Conservation (phyloP, 768 basidiomycete genomes). For the Tephrocybe sp. region DNA sequence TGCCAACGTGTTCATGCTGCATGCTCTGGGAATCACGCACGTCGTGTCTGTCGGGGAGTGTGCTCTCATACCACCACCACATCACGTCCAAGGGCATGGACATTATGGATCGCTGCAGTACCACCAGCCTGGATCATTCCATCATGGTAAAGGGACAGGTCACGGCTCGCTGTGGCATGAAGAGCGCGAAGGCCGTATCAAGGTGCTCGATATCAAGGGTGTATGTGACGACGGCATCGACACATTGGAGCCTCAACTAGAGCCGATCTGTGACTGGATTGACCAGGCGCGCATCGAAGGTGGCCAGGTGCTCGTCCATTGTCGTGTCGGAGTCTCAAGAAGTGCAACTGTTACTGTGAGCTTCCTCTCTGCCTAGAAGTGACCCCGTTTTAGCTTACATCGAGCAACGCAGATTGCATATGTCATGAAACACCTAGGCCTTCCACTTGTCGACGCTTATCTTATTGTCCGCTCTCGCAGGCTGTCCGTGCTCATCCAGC, state of each 20-base stretch:
- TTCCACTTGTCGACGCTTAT: conserved; percentile 92
- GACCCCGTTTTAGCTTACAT: neutral
- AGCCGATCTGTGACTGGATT: conserved; percentile 91
- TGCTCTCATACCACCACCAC: conserved; percentile 78
- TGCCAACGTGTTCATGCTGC: conserved; percentile 92
- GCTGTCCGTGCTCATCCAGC: conserved; percentile 89
- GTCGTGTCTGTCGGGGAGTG: conserved; percentile 97
- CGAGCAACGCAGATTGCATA: conserved; percentile 80
- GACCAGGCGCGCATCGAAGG: conserved; percentile 80
- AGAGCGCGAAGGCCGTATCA: conserved; percentile 85
- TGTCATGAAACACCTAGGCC: conserved; percentile 88
- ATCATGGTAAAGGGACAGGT: conserved; percentile 45
- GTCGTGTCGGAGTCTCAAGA: conserved; percentile 97
- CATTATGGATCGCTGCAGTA: conserved; percentile 19
- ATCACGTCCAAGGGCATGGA: conserved; percentile 30
- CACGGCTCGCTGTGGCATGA: conserved; percentile 86
- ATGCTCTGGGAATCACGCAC: conserved; percentile 93
- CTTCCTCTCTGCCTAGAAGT: conserved; percentile 16
- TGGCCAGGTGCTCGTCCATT: conserved; percentile 93
- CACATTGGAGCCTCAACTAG: conserved; percentile 85
- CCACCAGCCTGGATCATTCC: conserved; percentile 30
- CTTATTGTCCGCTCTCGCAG: conserved; percentile 88
- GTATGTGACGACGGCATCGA: conserved; percentile 97
- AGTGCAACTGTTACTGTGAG: conserved; percentile 89
- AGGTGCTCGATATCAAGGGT: conserved; percentile 88